Base-by-base conservation (phyloP, 2,329 filamentous ascomycete species). In the Colletotrichum lindemuthianum region DNA sequence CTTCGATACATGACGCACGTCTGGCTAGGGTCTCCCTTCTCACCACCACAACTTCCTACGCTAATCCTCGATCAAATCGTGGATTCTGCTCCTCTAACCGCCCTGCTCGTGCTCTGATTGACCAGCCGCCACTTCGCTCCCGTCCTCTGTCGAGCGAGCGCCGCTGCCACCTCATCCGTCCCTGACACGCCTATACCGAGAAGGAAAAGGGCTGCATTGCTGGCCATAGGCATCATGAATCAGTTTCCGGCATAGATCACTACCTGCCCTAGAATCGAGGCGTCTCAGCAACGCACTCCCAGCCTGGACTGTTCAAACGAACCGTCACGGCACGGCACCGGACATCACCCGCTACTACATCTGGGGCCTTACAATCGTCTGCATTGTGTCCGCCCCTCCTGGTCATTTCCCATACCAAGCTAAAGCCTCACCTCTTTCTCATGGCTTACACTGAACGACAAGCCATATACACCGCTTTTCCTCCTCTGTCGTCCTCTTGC, bases 141-240 rank as follows among this genome's bases (percentile, higher is more conserved):
- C 53, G 13, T 56, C 49, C 39, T 33, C 52, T 50, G 64, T 67
- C 12, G 32, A 47, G 33, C 12, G 32, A 47, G 33, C 37, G 39
- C 47, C 60, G 40, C 47, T 45, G 59, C 64, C 52, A 52, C 47
- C 54, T 52, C 39, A 36, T 48, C 39, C 44, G 53, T 54, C 56
- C 63, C 59, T 48, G 24, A 44, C 63, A 36, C 43, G 48, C 56
- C 57, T 41, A 59, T n/a, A 41, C 65, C 24, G 24, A 24, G 24
- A 24, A 24, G 24, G 24, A 24, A 63, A 71, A 67, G 66, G 67
- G 68, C 68, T 66, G 72, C 73, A 73, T 75, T 74, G 72, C 73
- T 72, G 71, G 73, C 73, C 69, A 75, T 74, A 73, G 71, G 69
- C 70, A 71, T 67, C 66, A 69, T 69, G 68, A 69, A 67, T 70